Evolutionary conservation across 2,329 filamentous ascomycete species (phyloP).

Genomic region (Arthrobotrys pseudoclavata): DNA sequence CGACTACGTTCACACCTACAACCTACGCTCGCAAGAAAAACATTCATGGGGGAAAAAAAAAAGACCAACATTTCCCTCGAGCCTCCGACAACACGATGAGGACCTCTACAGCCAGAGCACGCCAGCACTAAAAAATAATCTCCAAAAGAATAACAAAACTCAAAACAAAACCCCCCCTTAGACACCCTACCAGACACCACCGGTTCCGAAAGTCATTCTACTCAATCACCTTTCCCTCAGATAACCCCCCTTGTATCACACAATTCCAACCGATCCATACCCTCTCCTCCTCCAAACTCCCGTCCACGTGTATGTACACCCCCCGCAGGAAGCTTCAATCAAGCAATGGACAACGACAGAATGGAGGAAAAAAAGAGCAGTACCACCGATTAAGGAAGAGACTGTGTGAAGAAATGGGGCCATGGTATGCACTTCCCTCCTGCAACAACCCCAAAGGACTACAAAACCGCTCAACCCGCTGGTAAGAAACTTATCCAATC

Average conservation of each 20-base stretch:
- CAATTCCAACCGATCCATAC: slow-evolving; percentile 7
- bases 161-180: slow-evolving; percentile 22
- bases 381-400: slow-evolving; percentile 30
- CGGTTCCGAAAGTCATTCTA: slow-evolving; percentile 30
- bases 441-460: slow-evolving; percentile 26
- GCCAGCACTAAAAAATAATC: slow-evolving; percentile 14
- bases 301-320: slow-evolving; percentile 16
- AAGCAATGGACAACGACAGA: not conserved
- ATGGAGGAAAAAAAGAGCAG: not conserved
- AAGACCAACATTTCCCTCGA: slow-evolving; percentile 3
- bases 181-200: slow-evolving; percentile 28
- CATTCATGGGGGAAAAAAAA: slow-evolving; percentile 26
- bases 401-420: not conserved
- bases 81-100: not conserved
- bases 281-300: not conserved
- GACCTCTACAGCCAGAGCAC: slow-evolving; percentile 19
- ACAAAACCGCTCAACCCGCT: slow-evolving; percentile 35
- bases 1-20: slow-evolving; percentile 5
- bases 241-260: slow-evolving; percentile 18
- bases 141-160: slow-evolving; percentile 25
- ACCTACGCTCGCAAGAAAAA: slow-evolving; percentile 8
- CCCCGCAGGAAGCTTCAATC: slow-evolving; percentile 3
- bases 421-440: slow-evolving; percentile 26
- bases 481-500: slow-evolving; percentile 5
- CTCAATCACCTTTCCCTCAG: slow-evolving; percentile 3